phyloP scores from a whole-genome alignment of 257 asterid species.

The Przewalskia tangutica region DNA sequence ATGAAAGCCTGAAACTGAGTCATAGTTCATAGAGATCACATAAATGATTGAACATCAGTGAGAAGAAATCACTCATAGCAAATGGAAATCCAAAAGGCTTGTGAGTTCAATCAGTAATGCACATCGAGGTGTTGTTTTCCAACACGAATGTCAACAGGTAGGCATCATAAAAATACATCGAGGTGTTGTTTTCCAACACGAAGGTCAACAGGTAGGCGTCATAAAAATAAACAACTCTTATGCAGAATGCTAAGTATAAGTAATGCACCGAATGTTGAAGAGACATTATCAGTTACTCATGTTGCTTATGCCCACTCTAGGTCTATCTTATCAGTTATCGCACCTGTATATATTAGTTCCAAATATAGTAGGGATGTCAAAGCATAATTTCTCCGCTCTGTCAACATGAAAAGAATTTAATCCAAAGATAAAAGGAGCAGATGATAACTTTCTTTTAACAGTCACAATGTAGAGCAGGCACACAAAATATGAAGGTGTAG shows the following conservation, averaged over 20 bases:
- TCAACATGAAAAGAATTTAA: background rate
- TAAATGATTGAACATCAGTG: background rate
- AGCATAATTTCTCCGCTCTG: background rate
- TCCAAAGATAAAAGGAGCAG: background rate
- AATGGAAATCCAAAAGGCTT: background rate
- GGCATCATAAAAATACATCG: background rate
- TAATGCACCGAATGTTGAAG: background rate
- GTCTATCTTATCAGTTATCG: background rate
- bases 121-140: background rate
- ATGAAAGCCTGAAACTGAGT: slow-evolving; percentile 15
- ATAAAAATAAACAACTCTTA: background rate
- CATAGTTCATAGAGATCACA: background rate
- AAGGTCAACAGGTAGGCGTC: background rate
- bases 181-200: background rate
- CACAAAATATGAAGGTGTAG: background rate
- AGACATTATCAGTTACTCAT: background rate
- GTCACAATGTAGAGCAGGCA: background rate
- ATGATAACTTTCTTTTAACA: background rate
- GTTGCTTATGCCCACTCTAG: background rate
- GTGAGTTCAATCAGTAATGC: background rate
- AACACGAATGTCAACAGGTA: background rate
- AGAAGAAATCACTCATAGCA: background rate
- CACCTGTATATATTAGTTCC: background rate
- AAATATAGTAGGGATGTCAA: background rate
- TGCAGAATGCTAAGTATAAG: background rate